phyloP scores from a whole-genome alignment of 306 rosid species.

The Rosa persica region DNA sequence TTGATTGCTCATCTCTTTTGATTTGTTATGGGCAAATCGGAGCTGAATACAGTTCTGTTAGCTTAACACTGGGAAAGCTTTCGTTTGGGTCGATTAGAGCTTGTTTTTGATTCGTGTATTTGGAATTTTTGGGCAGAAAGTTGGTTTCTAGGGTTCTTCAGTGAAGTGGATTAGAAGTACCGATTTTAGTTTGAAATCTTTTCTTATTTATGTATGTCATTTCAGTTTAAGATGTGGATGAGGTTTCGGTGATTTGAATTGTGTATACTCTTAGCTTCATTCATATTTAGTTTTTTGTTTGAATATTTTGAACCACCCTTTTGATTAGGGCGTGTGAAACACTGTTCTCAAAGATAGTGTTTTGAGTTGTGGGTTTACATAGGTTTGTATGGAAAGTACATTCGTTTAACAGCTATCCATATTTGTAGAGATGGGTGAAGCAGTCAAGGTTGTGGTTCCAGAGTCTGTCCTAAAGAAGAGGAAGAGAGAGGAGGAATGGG shows the following conservation, averaged over 20 bases:
- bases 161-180: no score
- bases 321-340: no score
- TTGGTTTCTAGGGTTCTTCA: no score
- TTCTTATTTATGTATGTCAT: no score
- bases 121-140: no score
- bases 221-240: no score
- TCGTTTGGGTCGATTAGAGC: not conserved
- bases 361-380: not conserved
- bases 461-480: conserved; percentile 81
- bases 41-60: not conserved
- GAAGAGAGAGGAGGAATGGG: conserved; percentile 85
- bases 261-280: no score
- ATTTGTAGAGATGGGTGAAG: conserved; percentile 56
- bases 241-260: no score
- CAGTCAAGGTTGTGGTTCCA: conserved; percentile 54
- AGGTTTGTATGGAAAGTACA: not conserved
- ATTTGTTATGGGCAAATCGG: not conserved
- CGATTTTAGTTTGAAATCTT: no score
- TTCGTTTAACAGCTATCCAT: not conserved
- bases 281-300: no score
- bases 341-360: not conserved
- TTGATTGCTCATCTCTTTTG: not conserved
- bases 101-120: not conserved
- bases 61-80: not conserved
- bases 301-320: no score